Evolutionary conservation across 2,329 filamentous ascomycete genomes (phyloP).

Genomic region (Alternaria sp.): DNA sequence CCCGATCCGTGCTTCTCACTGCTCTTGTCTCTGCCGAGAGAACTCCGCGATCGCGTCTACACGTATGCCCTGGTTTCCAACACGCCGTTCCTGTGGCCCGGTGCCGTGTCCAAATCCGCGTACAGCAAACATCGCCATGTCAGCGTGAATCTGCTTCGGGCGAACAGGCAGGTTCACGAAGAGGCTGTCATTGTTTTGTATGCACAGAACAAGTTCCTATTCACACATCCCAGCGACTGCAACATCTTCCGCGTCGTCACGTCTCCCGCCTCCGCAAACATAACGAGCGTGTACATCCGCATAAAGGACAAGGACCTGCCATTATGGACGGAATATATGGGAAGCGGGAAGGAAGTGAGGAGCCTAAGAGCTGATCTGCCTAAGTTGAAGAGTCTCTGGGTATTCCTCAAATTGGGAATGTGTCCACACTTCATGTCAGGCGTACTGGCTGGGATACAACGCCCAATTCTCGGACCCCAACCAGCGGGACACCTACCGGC

Average conservation of each 20-base stretch:
- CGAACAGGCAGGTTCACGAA: constrained; percentile 37
- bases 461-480: background rate
- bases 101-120: constrained; percentile 14
- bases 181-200: constrained; percentile 47
- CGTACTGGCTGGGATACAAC: constrained; percentile 5
- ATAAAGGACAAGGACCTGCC: constrained; percentile 47
- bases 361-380: constrained; percentile 45
- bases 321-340: constrained; percentile 47
- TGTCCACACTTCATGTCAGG: constrained; percentile 16
- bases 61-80: constrained; percentile 37
- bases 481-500: constrained; percentile 23
- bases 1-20: constrained; percentile 38
- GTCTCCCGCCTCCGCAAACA: constrained; percentile 33
- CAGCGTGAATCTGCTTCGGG: constrained; percentile 35
- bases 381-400: constrained; percentile 43
- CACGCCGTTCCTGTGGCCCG: constrained; percentile 45
- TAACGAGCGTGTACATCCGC: constrained; percentile 43
- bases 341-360: constrained; percentile 35
- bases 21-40: constrained; percentile 45
- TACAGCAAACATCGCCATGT: constrained; percentile 22
- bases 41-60: constrained; percentile 47
- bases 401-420: constrained; percentile 40
- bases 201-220: constrained; percentile 45
- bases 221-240: constrained; percentile 48
- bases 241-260: constrained; percentile 49